Evolutionary conservation across 768 basidiomycete species (phyloP), one percentile per base, ranked within the genome.

Genomic region (Agaricus subrufescens): DNA sequence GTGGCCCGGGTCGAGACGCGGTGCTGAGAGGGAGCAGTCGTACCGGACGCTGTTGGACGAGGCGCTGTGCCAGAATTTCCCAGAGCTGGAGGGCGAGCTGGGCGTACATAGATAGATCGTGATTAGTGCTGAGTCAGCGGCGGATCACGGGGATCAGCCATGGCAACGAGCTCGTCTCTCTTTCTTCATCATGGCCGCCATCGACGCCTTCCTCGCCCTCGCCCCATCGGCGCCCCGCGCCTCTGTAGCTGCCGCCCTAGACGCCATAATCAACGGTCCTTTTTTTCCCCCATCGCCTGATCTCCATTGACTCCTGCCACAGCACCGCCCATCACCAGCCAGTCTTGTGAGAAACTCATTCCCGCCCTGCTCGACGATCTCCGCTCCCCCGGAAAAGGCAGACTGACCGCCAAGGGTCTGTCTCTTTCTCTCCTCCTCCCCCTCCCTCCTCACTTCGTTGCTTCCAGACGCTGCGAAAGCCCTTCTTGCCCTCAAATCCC

Each of bases 41-140:
- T 93, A 92, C 68, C 80, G 83, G 54, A 76, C 69, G 49, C 71
- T 80, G 59, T 73, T 92, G 58, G 77, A 89, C 58, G 87, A 87
- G 60, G 89, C 88, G 0, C 74, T 93, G 26, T 74, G 72, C 40
- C 84, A 87, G 63, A 85, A 75, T 61, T 93, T 90, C 65, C 88
- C 89, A 0, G 87, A 89, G 57, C 74, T 89, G 4, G 77, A 72
- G 56, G 53, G 64, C 2, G 67, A 73, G 40, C 63, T 76, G 34
- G 64, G 61, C 11, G 19, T 19, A 61, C 52, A 31, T 31, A 56
- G 15, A 31, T 56, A 56, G 55, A 49, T 15, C 44, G 49, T 44
- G 50, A 15, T 12, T 37, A 26, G 37, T 56, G 55, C 55, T 56
- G 49, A 56, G 55, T 47, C 59, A 58, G 26, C 50, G 39, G 44